Evolutionary conservation across 257 asterid genomes (phyloP).

Genomic region (Pogostemon cablin): DNA sequence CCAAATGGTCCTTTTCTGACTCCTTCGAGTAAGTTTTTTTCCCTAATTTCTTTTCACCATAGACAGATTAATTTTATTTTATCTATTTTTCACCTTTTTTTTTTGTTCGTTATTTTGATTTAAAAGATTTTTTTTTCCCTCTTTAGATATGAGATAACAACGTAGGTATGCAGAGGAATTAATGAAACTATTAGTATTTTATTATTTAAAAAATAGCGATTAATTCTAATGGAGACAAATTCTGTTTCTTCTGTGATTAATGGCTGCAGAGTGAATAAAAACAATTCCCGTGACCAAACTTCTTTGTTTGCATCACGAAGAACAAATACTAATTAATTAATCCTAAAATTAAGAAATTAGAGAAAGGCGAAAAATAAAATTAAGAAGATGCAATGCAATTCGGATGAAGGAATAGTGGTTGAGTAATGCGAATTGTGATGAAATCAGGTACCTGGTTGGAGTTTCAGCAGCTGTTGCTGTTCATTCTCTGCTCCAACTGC

Average conservation of each 20-base stretch:
- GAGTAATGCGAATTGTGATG: slow-evolving; percentile 31
- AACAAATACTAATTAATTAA: background rate
- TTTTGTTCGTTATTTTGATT: too few relatives aligned
- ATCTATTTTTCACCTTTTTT: too few relatives aligned
- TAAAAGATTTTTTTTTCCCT: too few relatives aligned
- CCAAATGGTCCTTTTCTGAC: slow-evolving; percentile 88
- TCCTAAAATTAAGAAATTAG: background rate
- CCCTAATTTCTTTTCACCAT: background rate
- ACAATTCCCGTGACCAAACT: slow-evolving; percentile 44
- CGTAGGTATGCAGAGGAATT: background rate
- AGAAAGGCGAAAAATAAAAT: background rate
- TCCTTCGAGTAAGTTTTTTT: slow-evolving; percentile 63
- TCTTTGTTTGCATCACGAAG: slow-evolving; percentile 20
- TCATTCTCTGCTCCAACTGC: slow-evolving; percentile 72
- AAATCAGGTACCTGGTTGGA: slow-evolving; percentile 75
- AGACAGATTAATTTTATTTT: too few relatives aligned
- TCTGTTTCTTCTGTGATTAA: slow-evolving; percentile 24
- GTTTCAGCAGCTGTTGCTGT: slow-evolving; percentile 72
- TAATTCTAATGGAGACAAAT: slow-evolving; percentile 22
- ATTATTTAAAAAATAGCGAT: background rate
- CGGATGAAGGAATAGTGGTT: slow-evolving; percentile 36
- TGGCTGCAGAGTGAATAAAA: slow-evolving; percentile 29
- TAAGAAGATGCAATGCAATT: background rate
- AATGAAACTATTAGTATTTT: background rate
- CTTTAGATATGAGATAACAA: background rate